Conservation (phyloP, 441 rosid genomes). For the Adansonia rubrostipa region DNA sequence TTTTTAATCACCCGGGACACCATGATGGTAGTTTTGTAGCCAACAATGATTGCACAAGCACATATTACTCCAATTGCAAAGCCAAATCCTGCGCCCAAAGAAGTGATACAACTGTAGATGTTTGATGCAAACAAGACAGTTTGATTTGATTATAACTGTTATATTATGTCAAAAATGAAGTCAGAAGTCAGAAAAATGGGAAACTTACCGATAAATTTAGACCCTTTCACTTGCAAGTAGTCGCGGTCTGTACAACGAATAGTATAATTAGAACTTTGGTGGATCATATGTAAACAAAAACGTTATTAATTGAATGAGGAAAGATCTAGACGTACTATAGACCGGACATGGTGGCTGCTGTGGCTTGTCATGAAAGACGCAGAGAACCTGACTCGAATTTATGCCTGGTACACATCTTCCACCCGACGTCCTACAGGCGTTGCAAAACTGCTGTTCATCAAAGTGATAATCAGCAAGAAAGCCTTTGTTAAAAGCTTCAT, state of each 20-base stretch:
- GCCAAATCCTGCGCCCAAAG: background rate
- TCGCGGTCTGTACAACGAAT: background rate
- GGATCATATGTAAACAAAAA: background rate
- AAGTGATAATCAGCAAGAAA: background rate
- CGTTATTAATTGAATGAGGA: background rate
- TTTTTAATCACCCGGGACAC: background rate
- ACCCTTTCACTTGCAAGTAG: background rate
- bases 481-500: constrained; percentile 4
- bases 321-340: background rate
- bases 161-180: background rate
- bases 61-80: background rate
- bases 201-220: background rate
- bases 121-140: background rate
- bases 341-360: background rate
- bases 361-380: background rate
- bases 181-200: background rate
- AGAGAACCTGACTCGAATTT: background rate
- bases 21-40: background rate
- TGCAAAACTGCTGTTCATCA: background rate
- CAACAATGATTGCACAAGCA: background rate
- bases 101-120: background rate
- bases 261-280: background rate
- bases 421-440: background rate
- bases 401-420: background rate
- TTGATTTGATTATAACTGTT: too few species aligned